These are phyloP conservation scores for Yamagishiella unicocca DNA, from an alignment of 139 green algal genomes.

Conservation along the genomic window DNA sequence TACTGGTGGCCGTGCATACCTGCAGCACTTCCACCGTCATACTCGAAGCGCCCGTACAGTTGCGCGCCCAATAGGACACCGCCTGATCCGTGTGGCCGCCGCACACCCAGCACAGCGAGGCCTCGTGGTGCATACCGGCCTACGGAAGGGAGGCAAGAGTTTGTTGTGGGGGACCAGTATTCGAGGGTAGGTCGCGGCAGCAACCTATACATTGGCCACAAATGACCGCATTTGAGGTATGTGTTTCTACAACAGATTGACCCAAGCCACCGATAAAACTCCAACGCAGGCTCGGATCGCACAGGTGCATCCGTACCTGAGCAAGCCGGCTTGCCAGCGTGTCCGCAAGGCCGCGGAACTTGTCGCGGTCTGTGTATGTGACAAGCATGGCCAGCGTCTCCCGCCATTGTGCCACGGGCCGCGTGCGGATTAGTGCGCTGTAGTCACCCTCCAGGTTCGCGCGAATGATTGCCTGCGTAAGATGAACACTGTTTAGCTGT, in stretches of 20 bases:
- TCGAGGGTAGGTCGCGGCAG: no score
- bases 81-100: conserved; percentile 90
- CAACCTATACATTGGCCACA: no score
- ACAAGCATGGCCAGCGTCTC: conserved; percentile 96
- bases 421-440: conserved; percentile 80
- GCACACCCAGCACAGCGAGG: conserved; percentile 94
- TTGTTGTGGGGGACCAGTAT: no score
- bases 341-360: conserved; percentile 70
- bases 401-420: conserved; percentile 86
- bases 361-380: conserved; percentile 80
- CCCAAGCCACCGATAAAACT: no score
- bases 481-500: no score
- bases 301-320: conserved; percentile 41
- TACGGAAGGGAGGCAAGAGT: not conserved
- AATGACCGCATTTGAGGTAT: no score
- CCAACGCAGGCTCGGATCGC: no score
- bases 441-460: conserved; percentile 82
- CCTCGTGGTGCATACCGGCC: conserved; percentile 84
- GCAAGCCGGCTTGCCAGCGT: conserved; percentile 78
- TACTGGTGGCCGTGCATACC: conserved; percentile 44
- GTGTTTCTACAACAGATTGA: no score
- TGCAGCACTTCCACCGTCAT: conserved; percentile 59
- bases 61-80: conserved; percentile 80
- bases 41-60: conserved; percentile 22
- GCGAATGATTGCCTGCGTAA: conserved; percentile 58